A percentile compares a stretch with the other conserved stretches of the same genome.
phyloP scores from a whole-genome alignment of 2,329 filamentous ascomycete genomes.

The Davidsoniella neocaledoniae region DNA sequence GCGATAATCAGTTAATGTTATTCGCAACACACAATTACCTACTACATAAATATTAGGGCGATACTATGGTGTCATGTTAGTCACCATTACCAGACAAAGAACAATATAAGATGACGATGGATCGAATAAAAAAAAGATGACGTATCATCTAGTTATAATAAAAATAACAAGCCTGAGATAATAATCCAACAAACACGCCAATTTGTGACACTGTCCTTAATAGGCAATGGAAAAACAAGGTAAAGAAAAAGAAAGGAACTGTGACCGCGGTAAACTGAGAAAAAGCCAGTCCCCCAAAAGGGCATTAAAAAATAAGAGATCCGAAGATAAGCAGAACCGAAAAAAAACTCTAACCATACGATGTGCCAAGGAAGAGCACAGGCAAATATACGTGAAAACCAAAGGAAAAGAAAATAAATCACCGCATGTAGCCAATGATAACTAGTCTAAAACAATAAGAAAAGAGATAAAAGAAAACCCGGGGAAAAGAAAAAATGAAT shows the following conservation, averaged over 20 bases:
- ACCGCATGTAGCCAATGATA: too few species aligned
- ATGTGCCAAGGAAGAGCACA: background rate
- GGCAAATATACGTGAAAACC: background rate
- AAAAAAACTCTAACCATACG: background rate
- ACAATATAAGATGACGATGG: too few species aligned
- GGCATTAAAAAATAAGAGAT: background rate
- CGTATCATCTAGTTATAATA: too few species aligned
- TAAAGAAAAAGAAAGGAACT: background rate
- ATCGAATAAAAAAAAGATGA: too few species aligned
- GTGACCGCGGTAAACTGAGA: too few species aligned
- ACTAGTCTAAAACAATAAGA: background rate
- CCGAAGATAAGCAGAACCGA: background rate
- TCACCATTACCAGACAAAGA: too few species aligned
- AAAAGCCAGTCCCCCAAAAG: too few species aligned
- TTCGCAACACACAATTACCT: too few species aligned
- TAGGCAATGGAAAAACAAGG: background rate
- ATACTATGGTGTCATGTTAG: too few species aligned
- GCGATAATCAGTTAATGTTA: too few species aligned
- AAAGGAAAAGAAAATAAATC: background rate
- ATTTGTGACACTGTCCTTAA: background rate
- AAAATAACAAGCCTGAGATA: background rate
- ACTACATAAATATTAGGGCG: too few species aligned
- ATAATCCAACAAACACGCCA: background rate
- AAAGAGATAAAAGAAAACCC: background rate
- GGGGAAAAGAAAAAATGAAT: conserved; percentile 1